A percentile compares a stretch with the other conserved stretches of the same genome.
phyloP scores from a whole-genome alignment of 2,329 filamentous ascomycete genomes.

The Aureobasidium lini region DNA sequence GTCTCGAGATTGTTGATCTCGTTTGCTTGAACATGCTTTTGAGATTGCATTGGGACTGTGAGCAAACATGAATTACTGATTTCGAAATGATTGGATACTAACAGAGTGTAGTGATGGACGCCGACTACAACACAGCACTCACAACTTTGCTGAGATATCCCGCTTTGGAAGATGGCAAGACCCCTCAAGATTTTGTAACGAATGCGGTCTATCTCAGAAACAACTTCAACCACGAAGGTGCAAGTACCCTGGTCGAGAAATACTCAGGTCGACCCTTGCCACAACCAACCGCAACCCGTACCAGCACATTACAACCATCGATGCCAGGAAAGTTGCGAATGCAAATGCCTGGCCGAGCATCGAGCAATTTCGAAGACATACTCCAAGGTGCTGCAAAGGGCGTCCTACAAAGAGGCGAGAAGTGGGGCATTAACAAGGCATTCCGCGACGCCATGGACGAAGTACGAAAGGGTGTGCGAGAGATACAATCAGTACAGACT shows the following conservation, averaged over 20 bases:
- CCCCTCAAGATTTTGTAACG: constrained; percentile 64
- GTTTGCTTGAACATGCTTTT: constrained; percentile 94
- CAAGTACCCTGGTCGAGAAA: constrained; percentile 59
- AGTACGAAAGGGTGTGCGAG: constrained; percentile 67
- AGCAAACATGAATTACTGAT: constrained; percentile 29
- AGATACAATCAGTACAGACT: constrained; percentile 45
- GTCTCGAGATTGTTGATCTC: constrained; percentile 72
- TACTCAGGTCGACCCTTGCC: constrained; percentile 49
- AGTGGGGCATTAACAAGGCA: constrained; percentile 70
- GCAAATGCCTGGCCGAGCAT: constrained; percentile 17
- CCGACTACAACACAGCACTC: constrained; percentile 81
- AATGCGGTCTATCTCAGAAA: constrained; percentile 71
- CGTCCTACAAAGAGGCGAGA: constrained; percentile 65
- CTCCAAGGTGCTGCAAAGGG: constrained; percentile 71
- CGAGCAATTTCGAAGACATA: constrained; percentile 58
- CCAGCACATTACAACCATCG: constrained; percentile 14
- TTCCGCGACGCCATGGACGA: constrained; percentile 76
- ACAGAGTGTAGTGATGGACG: constrained; percentile 58
- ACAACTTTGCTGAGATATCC: constrained; percentile 80
- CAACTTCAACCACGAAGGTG: constrained; percentile 56
- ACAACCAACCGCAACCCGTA: constrained; percentile 20
- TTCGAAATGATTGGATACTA: background rate
- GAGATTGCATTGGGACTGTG: constrained; percentile 81
- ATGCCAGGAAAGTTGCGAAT: background rate
- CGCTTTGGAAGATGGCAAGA: constrained; percentile 35